These are phyloP conservation scores for Earliella scabrosa DNA, from an alignment of 1,284 basidiomycete species.

Conservation along the genomic window DNA sequence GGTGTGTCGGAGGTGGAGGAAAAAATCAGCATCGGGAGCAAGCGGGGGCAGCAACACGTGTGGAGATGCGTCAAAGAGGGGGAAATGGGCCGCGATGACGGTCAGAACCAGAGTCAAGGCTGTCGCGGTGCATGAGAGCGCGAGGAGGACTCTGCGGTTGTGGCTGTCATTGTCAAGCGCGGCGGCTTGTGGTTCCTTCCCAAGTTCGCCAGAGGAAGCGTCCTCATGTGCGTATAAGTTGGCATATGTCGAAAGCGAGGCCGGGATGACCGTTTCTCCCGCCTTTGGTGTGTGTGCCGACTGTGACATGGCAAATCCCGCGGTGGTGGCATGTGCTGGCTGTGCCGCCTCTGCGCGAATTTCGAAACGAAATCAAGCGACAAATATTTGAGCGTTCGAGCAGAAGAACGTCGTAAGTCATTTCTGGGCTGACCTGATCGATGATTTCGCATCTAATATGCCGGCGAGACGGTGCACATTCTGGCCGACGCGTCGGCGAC, in stretches of 20 bases:
- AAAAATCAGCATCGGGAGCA: not conserved
- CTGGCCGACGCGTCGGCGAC: not conserved
- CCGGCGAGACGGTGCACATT: not conserved
- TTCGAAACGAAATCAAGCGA: too few species aligned
- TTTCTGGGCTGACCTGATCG: not conserved
- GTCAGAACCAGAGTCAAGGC: conserved; percentile 28
- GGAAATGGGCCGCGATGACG: conserved; percentile 34
- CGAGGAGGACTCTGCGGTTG: conserved; percentile 1
- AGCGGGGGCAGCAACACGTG: conserved; percentile 35
- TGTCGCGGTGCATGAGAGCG: conserved; percentile 2
- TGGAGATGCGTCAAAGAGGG: conserved; percentile 53
- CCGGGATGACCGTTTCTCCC: not conserved
- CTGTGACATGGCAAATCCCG: conserved; percentile 1
- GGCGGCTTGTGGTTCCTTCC: too few species aligned
- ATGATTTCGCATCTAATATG: not conserved
- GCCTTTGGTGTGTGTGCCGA: too few species aligned
- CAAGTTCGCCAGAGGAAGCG: too few species aligned
- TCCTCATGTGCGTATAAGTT: too few species aligned
- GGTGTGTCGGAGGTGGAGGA: conserved; percentile 8
- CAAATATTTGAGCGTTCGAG: too few species aligned
- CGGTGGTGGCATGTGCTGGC: too few species aligned
- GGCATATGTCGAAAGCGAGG: not conserved
- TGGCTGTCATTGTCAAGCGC: not conserved
- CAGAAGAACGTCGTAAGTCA: not conserved
- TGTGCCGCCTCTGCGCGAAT: too few species aligned